These are phyloP conservation scores for Penicillium aurantiogriseum DNA, from an alignment of 2,329 filamentous ascomycete species.

Conservation along the genomic window DNA sequence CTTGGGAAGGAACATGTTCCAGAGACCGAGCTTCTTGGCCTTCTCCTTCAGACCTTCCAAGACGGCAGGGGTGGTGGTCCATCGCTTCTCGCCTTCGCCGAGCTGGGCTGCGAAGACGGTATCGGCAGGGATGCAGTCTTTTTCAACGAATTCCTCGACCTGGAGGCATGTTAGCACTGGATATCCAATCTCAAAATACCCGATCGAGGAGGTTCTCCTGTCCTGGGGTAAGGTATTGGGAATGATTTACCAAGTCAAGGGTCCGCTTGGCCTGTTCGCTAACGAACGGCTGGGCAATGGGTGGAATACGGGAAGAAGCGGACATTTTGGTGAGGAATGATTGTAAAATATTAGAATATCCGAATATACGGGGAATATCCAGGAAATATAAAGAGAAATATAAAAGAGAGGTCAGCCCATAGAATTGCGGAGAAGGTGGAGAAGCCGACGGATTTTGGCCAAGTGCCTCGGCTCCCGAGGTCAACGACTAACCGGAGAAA, in stretches of 20 bases:
- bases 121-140: constrained; percentile 88
- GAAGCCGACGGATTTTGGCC: constrained; percentile 30
- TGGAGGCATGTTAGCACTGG: constrained; percentile 27
- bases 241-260: constrained; percentile 64
- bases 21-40: constrained; percentile 79
- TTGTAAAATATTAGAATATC: not conserved
- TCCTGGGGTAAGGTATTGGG: not conserved
- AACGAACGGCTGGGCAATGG: constrained; percentile 62
- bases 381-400: constrained; percentile 16
- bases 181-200: too few relatives aligned
- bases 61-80: constrained; percentile 74
- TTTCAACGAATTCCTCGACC: constrained; percentile 95
- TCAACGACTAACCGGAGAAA: constrained; percentile 2
- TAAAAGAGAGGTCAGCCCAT: constrained; percentile 7
- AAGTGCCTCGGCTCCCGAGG: constrained; percentile 24
- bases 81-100: constrained; percentile 72
- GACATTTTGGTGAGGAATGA: constrained; percentile 44
- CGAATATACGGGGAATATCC: not conserved
- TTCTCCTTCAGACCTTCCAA: constrained; percentile 87
- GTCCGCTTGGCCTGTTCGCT: constrained; percentile 82
- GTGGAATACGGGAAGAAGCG: constrained; percentile 54
- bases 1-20: constrained; percentile 98
- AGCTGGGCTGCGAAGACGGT: constrained; percentile 76
- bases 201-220: not conserved
- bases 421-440: constrained; percentile 31